Evolutionary conservation across 495 filamentous ascomycete genomes (phyloP), one percentile per base, ranked within the genome.

Genomic region (Talaromyces trachyspermus): DNA sequence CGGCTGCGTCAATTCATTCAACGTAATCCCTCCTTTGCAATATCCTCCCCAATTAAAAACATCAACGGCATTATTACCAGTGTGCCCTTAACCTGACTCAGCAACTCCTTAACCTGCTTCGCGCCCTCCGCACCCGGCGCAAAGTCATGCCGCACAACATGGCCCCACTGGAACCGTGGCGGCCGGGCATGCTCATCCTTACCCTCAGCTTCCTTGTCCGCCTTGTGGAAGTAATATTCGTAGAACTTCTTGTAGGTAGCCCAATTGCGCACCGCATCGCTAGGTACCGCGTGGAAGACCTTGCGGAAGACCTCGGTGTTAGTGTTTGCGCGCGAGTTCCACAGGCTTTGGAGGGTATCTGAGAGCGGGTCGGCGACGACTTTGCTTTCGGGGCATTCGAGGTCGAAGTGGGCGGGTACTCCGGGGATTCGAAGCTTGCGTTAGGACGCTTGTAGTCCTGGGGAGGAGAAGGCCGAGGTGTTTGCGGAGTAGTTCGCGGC

Each of bases 31-130:
- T 88, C 79, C 72, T 90, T 81, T 4, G 90, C 91, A 60, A 97
- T 77, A 68, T 95, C 89, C 62, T 87, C 79, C 22, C 88, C 86
- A 55, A 82, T 82, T 60, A 97, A 65, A 65, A 97, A 97, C 52
- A 86, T 71, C 55, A 97, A 68, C 42, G 90, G 88, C 91, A 95
- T 95, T 71, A 95, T 85, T 17, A 95, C 89, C 35, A 95, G 58
- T 11, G 78, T 88, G 0, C 91, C 91, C 53, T 81, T 81, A 12
- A 95, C 74, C 42, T 75, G 73, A 46, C 77, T 78, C 48, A 97
- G 65, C 64, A 81, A 71, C 26, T 87, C 88, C 73, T 97, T 97
- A 29, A 97, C 74, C 70, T 92, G 85, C 26, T 58, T 59, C 19
- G 80, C 66, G n/a, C 66, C 90, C 70, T 77, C 64, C 1, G 67